Evolutionary conservation across 1,284 basidiomycete species (phyloP).

Genomic region (Fomitopsis betulina): DNA sequence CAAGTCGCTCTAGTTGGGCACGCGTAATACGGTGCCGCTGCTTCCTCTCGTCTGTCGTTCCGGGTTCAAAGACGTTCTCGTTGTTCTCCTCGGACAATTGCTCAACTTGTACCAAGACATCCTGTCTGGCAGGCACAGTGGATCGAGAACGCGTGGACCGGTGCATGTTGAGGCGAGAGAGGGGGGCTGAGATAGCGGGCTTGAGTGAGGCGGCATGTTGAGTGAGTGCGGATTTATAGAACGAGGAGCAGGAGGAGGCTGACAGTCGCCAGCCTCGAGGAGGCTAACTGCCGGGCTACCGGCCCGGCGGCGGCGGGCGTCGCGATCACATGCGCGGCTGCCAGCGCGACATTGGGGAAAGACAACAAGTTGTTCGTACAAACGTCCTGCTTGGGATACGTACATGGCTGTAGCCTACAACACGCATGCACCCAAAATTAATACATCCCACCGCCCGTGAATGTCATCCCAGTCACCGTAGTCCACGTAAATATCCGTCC

Average conservation of each 20-base stretch:
- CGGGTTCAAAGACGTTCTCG: not conserved
- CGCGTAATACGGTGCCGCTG: slow-evolving; percentile 36
- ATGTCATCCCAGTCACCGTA: slow-evolving; percentile 6
- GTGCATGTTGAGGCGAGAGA: not conserved
- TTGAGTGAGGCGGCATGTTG: too few species aligned
- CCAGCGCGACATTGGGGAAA: not conserved
- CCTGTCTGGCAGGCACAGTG: not conserved
- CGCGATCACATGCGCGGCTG: not conserved
- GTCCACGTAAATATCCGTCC: slow-evolving; percentile 1
- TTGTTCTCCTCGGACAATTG: not conserved
- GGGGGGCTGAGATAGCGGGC: not conserved
- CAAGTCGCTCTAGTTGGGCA: slow-evolving; percentile 34
- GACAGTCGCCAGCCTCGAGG: too few species aligned
- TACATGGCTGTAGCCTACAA: not conserved
- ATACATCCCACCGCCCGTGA: slow-evolving; percentile 15
- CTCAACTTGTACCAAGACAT: not conserved
- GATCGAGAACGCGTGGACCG: not conserved
- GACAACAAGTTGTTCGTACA: not conserved
- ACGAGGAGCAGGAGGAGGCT: not conserved
- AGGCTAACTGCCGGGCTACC: not conserved
- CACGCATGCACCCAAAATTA: slow-evolving; percentile 8
- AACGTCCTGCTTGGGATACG: not conserved
- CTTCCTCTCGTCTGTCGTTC: slow-evolving; percentile 20
- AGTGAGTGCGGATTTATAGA: too few species aligned
- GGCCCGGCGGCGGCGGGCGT: not conserved